Percentiles rank a stretch among this genome's conserved stretches.
Conservation (phyloP, 78 protist genomes). For the Dictyostelium firmibasis region DNA sequence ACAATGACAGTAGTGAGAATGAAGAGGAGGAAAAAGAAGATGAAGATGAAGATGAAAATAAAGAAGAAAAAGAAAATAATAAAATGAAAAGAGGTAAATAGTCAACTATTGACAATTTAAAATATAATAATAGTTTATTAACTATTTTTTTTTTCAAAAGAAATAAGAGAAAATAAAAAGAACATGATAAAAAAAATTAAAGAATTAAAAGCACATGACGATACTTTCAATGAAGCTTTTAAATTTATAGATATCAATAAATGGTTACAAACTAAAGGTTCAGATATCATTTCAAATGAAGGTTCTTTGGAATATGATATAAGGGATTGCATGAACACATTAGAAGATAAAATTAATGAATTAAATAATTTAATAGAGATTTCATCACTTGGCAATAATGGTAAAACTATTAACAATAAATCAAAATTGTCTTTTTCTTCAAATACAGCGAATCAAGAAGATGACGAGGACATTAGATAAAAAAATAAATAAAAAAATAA, state of each 20-base stretch:
- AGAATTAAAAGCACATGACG: slow-evolving; percentile 28
- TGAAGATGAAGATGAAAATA: neutral
- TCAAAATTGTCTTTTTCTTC: neutral
- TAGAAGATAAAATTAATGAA: neutral
- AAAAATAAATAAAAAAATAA: no score
- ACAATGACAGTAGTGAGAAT: neutral
- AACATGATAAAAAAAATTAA: slow-evolving; percentile 11
- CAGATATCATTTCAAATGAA: slow-evolving; percentile 2
- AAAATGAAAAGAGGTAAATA: slow-evolving; percentile 8
- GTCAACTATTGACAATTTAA: neutral
- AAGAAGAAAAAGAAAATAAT: neutral
- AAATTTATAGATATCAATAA: slow-evolving; percentile 50
- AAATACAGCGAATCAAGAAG: neutral
- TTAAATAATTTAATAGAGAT: neutral
- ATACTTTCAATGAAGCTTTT: slow-evolving; percentile 57
- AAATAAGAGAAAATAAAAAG: slow-evolving; percentile 23
- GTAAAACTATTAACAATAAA: neutral
- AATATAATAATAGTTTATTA: neutral
- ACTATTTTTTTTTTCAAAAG: neutral
- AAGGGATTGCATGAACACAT: neutral
- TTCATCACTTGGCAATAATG: neutral
- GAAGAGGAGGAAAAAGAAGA: neutral
- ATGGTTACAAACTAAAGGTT: slow-evolving; percentile 59
- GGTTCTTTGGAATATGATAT: neutral
- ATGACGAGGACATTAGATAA: neutral